Evolutionary conservation across 805 yeast genomes (phyloP).

Genomic region (Candida maesae): DNA sequence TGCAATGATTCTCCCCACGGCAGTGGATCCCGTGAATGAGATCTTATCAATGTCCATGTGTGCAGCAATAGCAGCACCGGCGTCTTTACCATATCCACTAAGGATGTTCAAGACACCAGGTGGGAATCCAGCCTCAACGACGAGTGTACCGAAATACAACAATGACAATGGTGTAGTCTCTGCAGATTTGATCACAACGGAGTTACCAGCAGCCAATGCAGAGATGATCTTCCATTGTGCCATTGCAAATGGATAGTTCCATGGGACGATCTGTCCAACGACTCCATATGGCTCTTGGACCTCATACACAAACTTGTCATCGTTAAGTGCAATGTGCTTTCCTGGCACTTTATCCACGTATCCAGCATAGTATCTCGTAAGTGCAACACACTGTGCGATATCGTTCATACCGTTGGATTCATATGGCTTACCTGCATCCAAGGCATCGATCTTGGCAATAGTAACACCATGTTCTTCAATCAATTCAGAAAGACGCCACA

Average conservation of each 20-base stretch:
- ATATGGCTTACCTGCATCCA: slow-evolving; percentile 76
- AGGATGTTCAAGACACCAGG: slow-evolving; percentile 72
- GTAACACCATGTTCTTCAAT: slow-evolving; percentile 60
- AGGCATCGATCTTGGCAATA: slow-evolving; percentile 64
- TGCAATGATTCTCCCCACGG: slow-evolving; percentile 64
- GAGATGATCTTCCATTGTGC: slow-evolving; percentile 77
- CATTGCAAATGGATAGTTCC: slow-evolving; percentile 84
- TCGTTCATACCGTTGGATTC: slow-evolving; percentile 65
- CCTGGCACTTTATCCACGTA: slow-evolving; percentile 70
- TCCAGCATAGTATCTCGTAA: slow-evolving; percentile 69
- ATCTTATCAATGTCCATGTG: slow-evolving; percentile 57
- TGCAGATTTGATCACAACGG: slow-evolving; percentile 69
- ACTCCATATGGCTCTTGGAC: slow-evolving; percentile 75
- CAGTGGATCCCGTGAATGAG: slow-evolving; percentile 65
- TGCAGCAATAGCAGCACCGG: slow-evolving; percentile 63
- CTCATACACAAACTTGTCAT: slow-evolving; percentile 62
- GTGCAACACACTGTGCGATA: slow-evolving; percentile 56
- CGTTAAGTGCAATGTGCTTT: slow-evolving; percentile 58
- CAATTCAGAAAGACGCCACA: slow-evolving; percentile 63
- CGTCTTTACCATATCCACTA: slow-evolving; percentile 65
- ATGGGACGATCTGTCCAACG: slow-evolving; percentile 79
- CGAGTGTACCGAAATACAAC: slow-evolving; percentile 55
- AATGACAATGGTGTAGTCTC: slow-evolving; percentile 75
- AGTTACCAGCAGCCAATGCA: slow-evolving; percentile 73
- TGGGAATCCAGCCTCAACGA: slow-evolving; percentile 72